Evolutionary conservation across 495 filamentous ascomycete genomes (phyloP), one percentile per base, ranked within the genome.

Genomic region (Xylaria grammica): DNA sequence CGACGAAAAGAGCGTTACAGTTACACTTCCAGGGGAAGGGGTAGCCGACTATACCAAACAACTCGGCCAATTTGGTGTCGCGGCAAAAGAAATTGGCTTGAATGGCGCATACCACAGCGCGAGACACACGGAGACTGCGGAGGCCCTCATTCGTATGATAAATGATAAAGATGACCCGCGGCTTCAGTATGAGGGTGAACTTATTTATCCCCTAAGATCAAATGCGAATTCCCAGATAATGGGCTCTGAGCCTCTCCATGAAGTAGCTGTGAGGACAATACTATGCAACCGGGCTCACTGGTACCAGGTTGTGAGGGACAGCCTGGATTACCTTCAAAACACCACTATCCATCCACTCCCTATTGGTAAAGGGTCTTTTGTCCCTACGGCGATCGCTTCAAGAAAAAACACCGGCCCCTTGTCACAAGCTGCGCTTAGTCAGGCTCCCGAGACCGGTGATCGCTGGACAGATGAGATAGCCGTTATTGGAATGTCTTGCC

Each of bases 401-500:
- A 9, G 26, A 8, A 30, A 19, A 30, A n/a, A 51, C 19, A n/a
- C n/a, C 11, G 4, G 26, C 26, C 27, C 19, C 24, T 51, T 17
- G 24, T 1, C 49, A 1, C 20, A 51, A 51, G 15, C 48, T 27
- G 48, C 27, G 30, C 15, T 2, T 9, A 9, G 26, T 24, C 49
- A 30, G 30, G 30, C 13, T 15, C 15, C 3, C 3, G 49, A 51
- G 13, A 13, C 6, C 15, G 17, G 30, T 30, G 49, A 51, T 30
- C 49, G 49, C 49, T 51, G 49, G 49, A 51, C 17, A 51, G 49
- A 78, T 32, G 61, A 68, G n/a, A 63, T 77, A 40, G 79, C 79
- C 34, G 72, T 82, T 38, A 67, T 82, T 51, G 79, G 79, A 24
- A 73, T 80, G 70, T 62, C 79, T 26, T 81, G 79, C 55, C 75